Percentiles rank a stretch among this genome's conserved stretches.
These are phyloP conservation scores for Evansstolkia leycettana DNA, from an alignment of 495 filamentous ascomycete species.

Conservation along the genomic window DNA sequence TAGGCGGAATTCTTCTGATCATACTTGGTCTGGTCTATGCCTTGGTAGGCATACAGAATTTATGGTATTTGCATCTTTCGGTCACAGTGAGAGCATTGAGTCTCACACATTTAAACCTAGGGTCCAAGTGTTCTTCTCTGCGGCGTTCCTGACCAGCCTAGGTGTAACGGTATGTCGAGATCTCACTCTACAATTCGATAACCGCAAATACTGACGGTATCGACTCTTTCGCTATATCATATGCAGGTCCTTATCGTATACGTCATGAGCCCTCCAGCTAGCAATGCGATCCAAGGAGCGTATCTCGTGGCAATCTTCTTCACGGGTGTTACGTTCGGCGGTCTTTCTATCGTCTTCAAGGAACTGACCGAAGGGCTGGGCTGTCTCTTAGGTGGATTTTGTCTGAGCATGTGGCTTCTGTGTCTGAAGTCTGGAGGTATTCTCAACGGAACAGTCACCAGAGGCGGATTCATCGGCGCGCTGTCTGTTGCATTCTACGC, in stretches of 20 bases:
- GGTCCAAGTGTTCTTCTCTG: constrained; percentile 70
- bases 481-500: constrained; percentile 56
- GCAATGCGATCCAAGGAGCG: constrained; percentile 67
- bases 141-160: constrained; percentile 59
- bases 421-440: constrained; percentile 67
- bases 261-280: constrained; percentile 73
- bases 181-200: background rate
- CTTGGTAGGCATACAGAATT: constrained; percentile 73
- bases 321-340: constrained; percentile 68
- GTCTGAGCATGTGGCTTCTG: constrained; percentile 83
- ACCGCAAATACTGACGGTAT: background rate
- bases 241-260: constrained; percentile 68
- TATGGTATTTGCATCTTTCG: constrained; percentile 36
- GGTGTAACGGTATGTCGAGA: constrained; percentile 48
- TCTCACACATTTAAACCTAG: constrained; percentile 12
- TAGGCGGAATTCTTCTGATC: constrained; percentile 68
- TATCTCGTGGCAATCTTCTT: constrained; percentile 73
- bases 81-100: background rate
- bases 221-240: background rate
- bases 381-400: constrained; percentile 81
- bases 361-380: constrained; percentile 81
- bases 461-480: constrained; percentile 61
- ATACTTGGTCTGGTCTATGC: constrained; percentile 54
- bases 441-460: constrained; percentile 45
- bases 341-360: constrained; percentile 61